phyloP scores from a whole-genome alignment of 495 filamentous ascomycete species.

The Podospora conica region DNA sequence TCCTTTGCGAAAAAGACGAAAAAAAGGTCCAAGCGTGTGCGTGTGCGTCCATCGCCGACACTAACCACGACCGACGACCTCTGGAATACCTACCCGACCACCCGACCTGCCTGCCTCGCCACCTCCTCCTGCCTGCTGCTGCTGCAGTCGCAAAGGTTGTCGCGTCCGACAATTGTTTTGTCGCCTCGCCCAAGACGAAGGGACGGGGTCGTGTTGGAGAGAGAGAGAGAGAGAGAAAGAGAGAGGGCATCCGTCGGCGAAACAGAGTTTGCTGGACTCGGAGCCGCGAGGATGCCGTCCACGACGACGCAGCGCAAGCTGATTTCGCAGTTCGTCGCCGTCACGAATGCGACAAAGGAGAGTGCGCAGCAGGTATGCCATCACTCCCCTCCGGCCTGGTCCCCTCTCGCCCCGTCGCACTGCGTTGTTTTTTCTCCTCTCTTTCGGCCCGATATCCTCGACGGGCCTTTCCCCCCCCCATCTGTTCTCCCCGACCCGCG shows the following conservation, averaged over 20 bases:
- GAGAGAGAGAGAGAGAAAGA: neutral
- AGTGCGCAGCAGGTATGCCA: conserved; percentile 47
- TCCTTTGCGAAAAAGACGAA: neutral
- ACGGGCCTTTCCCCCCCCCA: conserved; percentile 25
- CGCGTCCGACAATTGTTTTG: neutral
- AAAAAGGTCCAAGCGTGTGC: neutral
- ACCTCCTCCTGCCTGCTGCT: too few species aligned
- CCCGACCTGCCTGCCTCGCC: neutral
- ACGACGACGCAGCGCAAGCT: conserved; percentile 44
- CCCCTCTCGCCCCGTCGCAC: conserved; percentile 13
- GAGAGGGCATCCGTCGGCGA: neutral
- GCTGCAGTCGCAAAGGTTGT: neutral
- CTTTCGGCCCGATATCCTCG: conserved; percentile 26
- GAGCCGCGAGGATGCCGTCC: conserved; percentile 15
- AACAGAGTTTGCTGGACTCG: neutral
- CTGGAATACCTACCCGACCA: too few species aligned
- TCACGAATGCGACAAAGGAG: conserved; percentile 49
- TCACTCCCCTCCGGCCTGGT: too few species aligned
- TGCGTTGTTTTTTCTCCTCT: conserved; percentile 11
- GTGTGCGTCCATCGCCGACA: too few species aligned
- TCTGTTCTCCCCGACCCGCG: conserved; percentile 6
- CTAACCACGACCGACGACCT: neutral
- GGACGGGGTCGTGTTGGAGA: neutral
- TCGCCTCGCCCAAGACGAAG: too few species aligned
- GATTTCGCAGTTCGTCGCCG: conserved; percentile 44